A percentile compares a stretch with the other conserved stretches of the same genome.
phyloP scores from a whole-genome alignment of 2,329 filamentous ascomycete genomes.

The Penicillium sp. region DNA sequence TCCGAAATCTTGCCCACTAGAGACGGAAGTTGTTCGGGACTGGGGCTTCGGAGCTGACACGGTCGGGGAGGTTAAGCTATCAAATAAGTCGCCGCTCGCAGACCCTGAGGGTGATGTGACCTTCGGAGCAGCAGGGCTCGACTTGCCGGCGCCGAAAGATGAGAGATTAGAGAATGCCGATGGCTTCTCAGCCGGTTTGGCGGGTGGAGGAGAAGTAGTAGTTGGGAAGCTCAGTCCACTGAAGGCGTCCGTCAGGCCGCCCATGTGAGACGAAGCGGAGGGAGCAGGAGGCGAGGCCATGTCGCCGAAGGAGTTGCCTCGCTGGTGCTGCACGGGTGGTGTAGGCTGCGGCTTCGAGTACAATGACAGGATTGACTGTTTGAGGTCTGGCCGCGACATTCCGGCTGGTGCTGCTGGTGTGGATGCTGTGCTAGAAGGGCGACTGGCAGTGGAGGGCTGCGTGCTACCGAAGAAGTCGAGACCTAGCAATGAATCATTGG shows the following conservation, averaged over 20 bases:
- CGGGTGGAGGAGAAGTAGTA: conserved; percentile 33
- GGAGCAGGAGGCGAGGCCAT: conserved; percentile 49
- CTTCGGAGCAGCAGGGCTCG: conserved; percentile 39
- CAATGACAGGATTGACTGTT: conserved; percentile 91
- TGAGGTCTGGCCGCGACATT: conserved; percentile 80
- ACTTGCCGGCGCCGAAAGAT: conserved; percentile 45
- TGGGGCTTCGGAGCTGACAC: conserved; percentile 40
- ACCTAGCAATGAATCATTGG: conserved; percentile 76
- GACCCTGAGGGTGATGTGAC: conserved; percentile 44
- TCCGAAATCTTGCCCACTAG: conserved; percentile 55
- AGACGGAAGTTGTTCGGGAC: conserved; percentile 43
- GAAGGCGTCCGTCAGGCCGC: conserved; percentile 74
- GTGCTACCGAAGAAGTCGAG: conserved; percentile 80
- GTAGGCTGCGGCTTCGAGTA: conserved; percentile 73
- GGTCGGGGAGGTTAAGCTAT: conserved; percentile 56
- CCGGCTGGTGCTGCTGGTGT: conserved; percentile 48
- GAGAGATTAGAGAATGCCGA: conserved; percentile 57
- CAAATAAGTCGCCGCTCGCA: conserved; percentile 72
- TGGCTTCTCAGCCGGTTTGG: conserved; percentile 43
- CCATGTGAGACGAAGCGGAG: conserved; percentile 34
- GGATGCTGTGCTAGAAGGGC: conserved; percentile 72
- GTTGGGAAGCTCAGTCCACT: conserved; percentile 56
- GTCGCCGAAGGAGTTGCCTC: conserved; percentile 58
- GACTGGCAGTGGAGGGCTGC: conserved; percentile 57
- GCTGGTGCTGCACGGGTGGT: conserved; percentile 43